Base-by-base conservation (phyloP, 768 basidiomycete genomes). In the Daedaleopsis nitida region DNA sequence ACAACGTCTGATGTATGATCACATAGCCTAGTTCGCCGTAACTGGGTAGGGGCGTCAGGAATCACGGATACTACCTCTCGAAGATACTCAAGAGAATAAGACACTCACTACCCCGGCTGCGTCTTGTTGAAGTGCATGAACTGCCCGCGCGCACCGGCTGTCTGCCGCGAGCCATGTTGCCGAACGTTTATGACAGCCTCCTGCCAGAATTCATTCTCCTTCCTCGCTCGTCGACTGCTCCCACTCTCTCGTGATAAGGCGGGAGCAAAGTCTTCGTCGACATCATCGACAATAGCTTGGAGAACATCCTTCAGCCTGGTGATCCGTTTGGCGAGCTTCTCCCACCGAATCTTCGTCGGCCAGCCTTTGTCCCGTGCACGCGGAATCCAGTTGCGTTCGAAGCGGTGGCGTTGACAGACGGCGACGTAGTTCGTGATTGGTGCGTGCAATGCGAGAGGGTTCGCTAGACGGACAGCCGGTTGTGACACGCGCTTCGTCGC, bases 21-120 rank as follows among this genome's bases (percentile, higher is more conserved):
- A 91, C 80, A 6, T 88, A 90, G 12, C 94, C 94, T 39, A 86
- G 81, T 71, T 93, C 92, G 44, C 94, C 94, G 65, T 96, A 96
- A 72, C 94, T 96, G 59, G 7, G 53, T 23, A 54, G 5, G 63
- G 34, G 16, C 27, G 37, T 39, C 17, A 58, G 52, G 13, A 9
- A 5, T 10, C 9, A 45, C 14, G 14, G 35, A 55, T 32, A 37
- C 23, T 12, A 27, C 21, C 2, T 5, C 21, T 17, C n/a, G 14
- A 3, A 38, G 27, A 23, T 38, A 2, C 2, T 32, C 27, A 32
- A 19, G 23, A 39, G 50, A 35, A 21, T 2, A 24, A 34, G 45
- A 24, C 10, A 83, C 92, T 76, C 69, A 96, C 94, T 95, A 96
- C 76, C 94, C 94, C 27, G 94, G 92, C 67, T 93, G 90, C 5